Conservation (phyloP, 768 basidiomycete species). For the Lactarius vividus region DNA sequence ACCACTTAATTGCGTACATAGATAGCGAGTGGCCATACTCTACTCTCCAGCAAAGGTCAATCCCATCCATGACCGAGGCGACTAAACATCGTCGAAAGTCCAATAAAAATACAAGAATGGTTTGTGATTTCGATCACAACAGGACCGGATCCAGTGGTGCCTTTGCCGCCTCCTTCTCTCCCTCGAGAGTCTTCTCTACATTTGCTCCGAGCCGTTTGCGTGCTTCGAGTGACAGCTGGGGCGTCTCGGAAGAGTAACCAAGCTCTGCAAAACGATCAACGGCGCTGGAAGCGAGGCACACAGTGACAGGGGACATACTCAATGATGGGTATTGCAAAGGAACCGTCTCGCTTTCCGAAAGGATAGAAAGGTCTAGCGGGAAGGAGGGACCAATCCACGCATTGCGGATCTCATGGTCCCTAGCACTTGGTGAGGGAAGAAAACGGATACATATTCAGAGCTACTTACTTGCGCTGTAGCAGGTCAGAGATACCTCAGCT, state of each 20-base stretch:
- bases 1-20: no score
- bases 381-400: slow-evolving; percentile 75
- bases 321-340: slow-evolving; percentile 64
- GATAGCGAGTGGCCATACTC: no score
- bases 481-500: slow-evolving; percentile 5
- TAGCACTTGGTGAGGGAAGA: slow-evolving; percentile 31
- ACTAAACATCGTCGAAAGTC: neutral
- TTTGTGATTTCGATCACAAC: neutral
- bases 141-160: slow-evolving; percentile 35
- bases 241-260: slow-evolving; percentile 59
- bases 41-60: neutral
- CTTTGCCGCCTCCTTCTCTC: slow-evolving; percentile 67
- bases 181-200: slow-evolving; percentile 54
- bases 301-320: slow-evolving; percentile 20
- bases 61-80: neutral
- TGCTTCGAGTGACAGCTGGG: slow-evolving; percentile 55
- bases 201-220: slow-evolving; percentile 58
- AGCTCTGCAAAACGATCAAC: slow-evolving; percentile 45
- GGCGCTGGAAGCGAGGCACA: neutral
- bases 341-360: slow-evolving; percentile 52
- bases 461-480: slow-evolving; percentile 39
- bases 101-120: neutral
- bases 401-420: slow-evolving; percentile 66
- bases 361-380: slow-evolving; percentile 58
- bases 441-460: neutral